A percentile compares a stretch with the other conserved stretches of the same genome.
Conservation (phyloP, 192 early-diverging fungal genomes). For the Coemansia javaensis region DNA sequence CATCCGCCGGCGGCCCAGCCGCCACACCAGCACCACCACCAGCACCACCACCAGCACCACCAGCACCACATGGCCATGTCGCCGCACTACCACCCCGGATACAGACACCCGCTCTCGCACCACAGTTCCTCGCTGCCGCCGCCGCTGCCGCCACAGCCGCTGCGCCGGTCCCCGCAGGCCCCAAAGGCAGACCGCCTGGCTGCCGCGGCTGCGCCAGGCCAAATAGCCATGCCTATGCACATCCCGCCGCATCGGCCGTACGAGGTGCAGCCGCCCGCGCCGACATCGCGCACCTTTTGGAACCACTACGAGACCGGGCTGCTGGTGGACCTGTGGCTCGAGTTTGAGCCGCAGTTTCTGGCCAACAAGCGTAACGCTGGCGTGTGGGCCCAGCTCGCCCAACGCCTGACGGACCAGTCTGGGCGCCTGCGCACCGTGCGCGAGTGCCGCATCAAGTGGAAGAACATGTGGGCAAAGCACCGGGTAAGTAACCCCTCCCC, state of each 20-base stretch:
- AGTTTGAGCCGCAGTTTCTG: constrained; percentile 45
- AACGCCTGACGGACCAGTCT: constrained; percentile 40
- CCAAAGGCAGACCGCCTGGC: constrained; percentile 4
- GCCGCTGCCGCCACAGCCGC: too few species aligned
- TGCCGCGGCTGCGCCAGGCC: background rate
- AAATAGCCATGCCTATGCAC: background rate
- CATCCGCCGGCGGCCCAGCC: constrained; percentile 6
- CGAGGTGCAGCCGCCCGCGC: constrained; percentile 40
- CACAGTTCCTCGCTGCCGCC: too few species aligned
- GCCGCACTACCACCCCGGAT: too few species aligned
- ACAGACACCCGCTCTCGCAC: too few species aligned
- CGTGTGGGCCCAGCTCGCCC: constrained; percentile 48
- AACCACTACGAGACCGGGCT: constrained; percentile 47
- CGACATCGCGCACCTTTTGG: constrained; percentile 49
- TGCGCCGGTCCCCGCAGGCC: too few species aligned
- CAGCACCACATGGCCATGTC: background rate
- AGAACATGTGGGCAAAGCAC: constrained; percentile 54
- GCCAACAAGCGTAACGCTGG: constrained; percentile 52
- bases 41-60: too few species aligned
- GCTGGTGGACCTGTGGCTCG: constrained; percentile 48
- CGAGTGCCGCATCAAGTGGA: constrained; percentile 52
- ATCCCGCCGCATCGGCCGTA: constrained; percentile 31
- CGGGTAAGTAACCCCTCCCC: too few species aligned
- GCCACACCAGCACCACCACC: constrained; percentile 9
- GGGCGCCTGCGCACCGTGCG: constrained; percentile 45